phyloP scores from a whole-genome alignment of 306 rosid species.

The Astragalus glycyphyllos region DNA sequence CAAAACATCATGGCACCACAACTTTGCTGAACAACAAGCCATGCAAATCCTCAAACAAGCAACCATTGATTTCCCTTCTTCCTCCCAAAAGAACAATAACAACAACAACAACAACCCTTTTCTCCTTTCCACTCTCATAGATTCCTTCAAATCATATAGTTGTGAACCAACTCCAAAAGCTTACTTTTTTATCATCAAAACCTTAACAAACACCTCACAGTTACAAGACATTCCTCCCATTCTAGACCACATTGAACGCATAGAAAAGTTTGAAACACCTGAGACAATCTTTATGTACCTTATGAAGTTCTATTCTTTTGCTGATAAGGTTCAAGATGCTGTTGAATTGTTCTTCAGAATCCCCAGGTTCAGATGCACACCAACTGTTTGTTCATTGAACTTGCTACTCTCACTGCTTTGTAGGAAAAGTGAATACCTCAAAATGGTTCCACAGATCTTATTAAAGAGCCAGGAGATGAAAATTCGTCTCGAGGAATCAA shows the following conservation, averaged over 20 bases:
- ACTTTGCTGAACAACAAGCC: constrained; percentile 67
- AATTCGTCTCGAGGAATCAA: constrained; percentile 70
- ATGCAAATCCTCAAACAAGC: constrained; percentile 56
- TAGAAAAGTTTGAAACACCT: constrained; percentile 64
- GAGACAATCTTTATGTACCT: constrained; percentile 59
- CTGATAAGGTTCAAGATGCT: constrained; percentile 57
- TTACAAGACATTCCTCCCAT: constrained; percentile 53
- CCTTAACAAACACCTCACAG: constrained; percentile 51
- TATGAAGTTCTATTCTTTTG: constrained; percentile 49
- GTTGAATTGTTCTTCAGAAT: constrained; percentile 44
- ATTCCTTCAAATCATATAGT: constrained; percentile 63
- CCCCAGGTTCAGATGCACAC: no score
- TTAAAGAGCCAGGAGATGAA: constrained; percentile 63
- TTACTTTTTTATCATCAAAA: constrained; percentile 66
- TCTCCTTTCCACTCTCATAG: constrained; percentile 66
- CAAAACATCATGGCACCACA: constrained; percentile 75
- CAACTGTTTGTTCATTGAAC: constrained; percentile 50
- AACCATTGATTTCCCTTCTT: constrained; percentile 26
- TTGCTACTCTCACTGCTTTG: constrained; percentile 68
- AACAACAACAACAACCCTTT: constrained; percentile 38
- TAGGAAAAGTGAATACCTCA: constrained; percentile 53
- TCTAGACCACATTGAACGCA: constrained; percentile 60
- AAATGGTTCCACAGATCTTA: constrained; percentile 68
- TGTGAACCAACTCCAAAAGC: constrained; percentile 74
- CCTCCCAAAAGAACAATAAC: constrained; percentile 34